Evolutionary conservation across 148 eudicot species (phyloP).

Genomic region (Diospyros lotus): DNA sequence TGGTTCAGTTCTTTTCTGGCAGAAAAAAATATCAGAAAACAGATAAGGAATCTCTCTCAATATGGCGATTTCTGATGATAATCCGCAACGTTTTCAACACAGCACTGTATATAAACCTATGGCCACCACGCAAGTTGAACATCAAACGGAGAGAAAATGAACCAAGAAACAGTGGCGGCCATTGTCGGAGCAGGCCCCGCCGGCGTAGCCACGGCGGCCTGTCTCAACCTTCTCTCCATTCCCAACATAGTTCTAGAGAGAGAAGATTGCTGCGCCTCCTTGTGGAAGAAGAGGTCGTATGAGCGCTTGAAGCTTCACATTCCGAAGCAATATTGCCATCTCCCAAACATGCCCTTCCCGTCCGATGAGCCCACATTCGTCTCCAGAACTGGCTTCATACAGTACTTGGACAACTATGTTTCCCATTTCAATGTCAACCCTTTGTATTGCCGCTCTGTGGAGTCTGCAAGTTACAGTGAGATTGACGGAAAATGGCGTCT

Average conservation of each 20-base stretch:
- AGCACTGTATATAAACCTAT: no score
- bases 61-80: no score
- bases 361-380: slow-evolving; percentile 19
- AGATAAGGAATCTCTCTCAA: no score
- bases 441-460: not conserved
- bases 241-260: slow-evolving; percentile 27
- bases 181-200: slow-evolving; percentile 41
- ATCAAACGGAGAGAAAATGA: slow-evolving; percentile 3
- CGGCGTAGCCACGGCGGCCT: slow-evolving; percentile 36
- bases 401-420: slow-evolving; percentile 21
- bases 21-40: no score
- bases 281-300: slow-evolving; percentile 24
- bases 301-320: slow-evolving; percentile 29
- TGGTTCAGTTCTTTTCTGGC: no score
- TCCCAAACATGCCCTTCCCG: slow-evolving; percentile 23
- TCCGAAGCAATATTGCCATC: slow-evolving; percentile 24
- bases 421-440: slow-evolving; percentile 13
- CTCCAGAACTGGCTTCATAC: slow-evolving; percentile 2
- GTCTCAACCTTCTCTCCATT: slow-evolving; percentile 23
- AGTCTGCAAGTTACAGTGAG: slow-evolving; percentile 8
- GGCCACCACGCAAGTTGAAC: no score
- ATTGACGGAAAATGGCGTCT: slow-evolving; percentile 15
- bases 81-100: no score
- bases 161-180: slow-evolving; percentile 18
- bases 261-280: slow-evolving; percentile 25